Evolutionary conservation across 148 eudicot genomes (phyloP), one percentile per base, ranked within the genome.

Genomic region (Limonium bicolor): DNA sequence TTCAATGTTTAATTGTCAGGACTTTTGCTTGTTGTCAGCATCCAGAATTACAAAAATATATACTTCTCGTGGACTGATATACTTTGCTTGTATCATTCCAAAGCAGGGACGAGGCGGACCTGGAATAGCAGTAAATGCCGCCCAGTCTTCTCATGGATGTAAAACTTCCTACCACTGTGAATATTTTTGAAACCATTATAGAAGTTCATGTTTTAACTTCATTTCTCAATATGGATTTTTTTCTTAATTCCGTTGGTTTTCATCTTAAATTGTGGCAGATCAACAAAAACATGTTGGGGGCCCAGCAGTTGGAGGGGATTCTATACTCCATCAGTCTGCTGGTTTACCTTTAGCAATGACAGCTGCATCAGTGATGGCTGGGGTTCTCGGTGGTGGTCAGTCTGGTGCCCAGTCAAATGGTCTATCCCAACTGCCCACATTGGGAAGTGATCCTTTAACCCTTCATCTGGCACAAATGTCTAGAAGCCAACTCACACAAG

Each of bases 71-170:
- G n/a, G n/a, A n/a, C n/a, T n/a, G n/a, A n/a, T n/a, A n/a, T n/a
- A n/a, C n/a, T n/a, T n/a, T 54, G 44, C 48, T 36, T 12, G 13
- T 2, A 3, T 8, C 51, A 30, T 53, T 58, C 50, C 43, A 28
- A 36, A 56, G 69, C 87, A 88, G 97, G 97, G 95, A 36, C 79
- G 87, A 40, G 99, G 95, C 42, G 95, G 93, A 56, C 95, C 95
- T 51, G 95, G 95, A 52, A 54, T 77, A 74, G 65, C 49, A 42
- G 33, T 84, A 48, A 84, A 63, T 67, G 48, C n/a, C 52, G 93
- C 95, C 81, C 60, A 73, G 83, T 66, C 50, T 26, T 34, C 16
- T 45, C 15, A 4, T 22, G 28, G 17, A 14, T 20, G 30, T 25
- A 2, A n/a, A 4, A 8, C 4, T 29, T 12, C 31, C 37, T 3